These are phyloP conservation scores for Phoma sp. DNA, from an alignment of 2,329 filamentous ascomycete genomes.

Conservation along the genomic window DNA sequence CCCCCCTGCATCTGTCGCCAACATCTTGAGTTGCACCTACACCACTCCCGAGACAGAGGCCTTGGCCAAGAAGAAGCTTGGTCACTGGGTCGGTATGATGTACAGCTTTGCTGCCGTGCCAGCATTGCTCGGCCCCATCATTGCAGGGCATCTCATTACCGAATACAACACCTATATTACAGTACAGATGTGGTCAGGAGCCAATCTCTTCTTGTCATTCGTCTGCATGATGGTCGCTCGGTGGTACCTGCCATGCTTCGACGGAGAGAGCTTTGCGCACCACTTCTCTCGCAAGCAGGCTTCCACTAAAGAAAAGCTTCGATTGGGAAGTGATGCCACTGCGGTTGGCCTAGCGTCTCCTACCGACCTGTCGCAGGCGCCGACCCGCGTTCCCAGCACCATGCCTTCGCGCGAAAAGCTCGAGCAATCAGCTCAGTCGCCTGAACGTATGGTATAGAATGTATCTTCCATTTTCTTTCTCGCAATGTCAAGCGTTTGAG, in stretches of 20 bases:
- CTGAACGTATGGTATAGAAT: slow-evolving; percentile 22
- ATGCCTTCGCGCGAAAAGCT: slow-evolving; percentile 18
- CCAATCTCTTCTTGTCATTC: slow-evolving; percentile 50
- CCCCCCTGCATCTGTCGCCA: slow-evolving; percentile 57
- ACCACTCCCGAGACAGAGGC: slow-evolving; percentile 32
- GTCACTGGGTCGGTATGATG: slow-evolving; percentile 62
- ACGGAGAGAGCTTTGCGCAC: slow-evolving; percentile 31
- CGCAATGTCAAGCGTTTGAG: neutral
- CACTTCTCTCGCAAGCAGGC: slow-evolving; percentile 8
- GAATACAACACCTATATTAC: slow-evolving; percentile 51
- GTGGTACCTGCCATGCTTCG: slow-evolving; percentile 40
- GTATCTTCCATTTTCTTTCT: neutral
- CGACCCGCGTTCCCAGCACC: slow-evolving; percentile 7
- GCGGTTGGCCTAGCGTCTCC: slow-evolving; percentile 1
- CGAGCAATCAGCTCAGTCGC: slow-evolving; percentile 21
- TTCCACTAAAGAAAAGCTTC: slow-evolving; percentile 15
- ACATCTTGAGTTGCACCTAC: slow-evolving; percentile 51
- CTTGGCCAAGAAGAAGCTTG: slow-evolving; percentile 50
- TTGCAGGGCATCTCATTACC: slow-evolving; percentile 55
- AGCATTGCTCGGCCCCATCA: slow-evolving; percentile 56
- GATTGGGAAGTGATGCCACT: slow-evolving; percentile 11
- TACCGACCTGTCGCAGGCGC: slow-evolving; percentile 9
- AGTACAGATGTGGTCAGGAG: slow-evolving; percentile 57
- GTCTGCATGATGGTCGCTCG: slow-evolving; percentile 49
- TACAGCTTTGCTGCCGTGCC: slow-evolving; percentile 55